Evolutionary conservation across 2,329 filamentous ascomycete genomes (phyloP).

Genomic region (Pseudopithomyces maydicus): DNA sequence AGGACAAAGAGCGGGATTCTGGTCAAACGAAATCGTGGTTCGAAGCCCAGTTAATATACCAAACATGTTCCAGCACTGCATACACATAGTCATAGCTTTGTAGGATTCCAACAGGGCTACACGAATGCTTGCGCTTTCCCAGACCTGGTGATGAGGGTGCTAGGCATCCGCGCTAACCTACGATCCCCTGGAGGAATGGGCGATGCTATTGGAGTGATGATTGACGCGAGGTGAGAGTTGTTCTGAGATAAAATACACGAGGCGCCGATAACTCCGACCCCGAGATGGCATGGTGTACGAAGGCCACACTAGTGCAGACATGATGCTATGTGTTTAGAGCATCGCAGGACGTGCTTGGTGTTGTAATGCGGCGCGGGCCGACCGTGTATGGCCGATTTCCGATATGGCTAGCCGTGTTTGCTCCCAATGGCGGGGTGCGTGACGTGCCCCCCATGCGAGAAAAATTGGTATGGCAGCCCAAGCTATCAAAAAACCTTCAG

Average conservation of each 20-base stretch:
- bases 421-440: constrained; percentile 22
- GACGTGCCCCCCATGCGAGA: constrained; percentile 12
- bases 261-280: not conserved
- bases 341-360: not conserved
- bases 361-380: not conserved
- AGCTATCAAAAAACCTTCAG: constrained; percentile 25
- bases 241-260: constrained; percentile 2
- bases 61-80: not conserved
- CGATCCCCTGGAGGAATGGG: not conserved
- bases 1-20: not conserved
- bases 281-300: not conserved
- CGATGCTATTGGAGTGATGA: not conserved
- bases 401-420: constrained; percentile 1
- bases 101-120: not conserved
- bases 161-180: not conserved
- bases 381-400: not conserved
- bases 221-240: not conserved
- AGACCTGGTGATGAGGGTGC: not conserved
- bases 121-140: not conserved
- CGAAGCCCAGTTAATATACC: not conserved
- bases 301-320: too few relatives aligned
- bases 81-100: not conserved
- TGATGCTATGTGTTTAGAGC: not conserved
- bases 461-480: constrained; percentile 27
- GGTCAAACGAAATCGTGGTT: not conserved